A percentile compares a stretch with the other conserved stretches of the same genome.
These are phyloP conservation scores for Leishmania martiniquensis DNA, from an alignment of 208 protist species.

Conservation along the genomic window DNA sequence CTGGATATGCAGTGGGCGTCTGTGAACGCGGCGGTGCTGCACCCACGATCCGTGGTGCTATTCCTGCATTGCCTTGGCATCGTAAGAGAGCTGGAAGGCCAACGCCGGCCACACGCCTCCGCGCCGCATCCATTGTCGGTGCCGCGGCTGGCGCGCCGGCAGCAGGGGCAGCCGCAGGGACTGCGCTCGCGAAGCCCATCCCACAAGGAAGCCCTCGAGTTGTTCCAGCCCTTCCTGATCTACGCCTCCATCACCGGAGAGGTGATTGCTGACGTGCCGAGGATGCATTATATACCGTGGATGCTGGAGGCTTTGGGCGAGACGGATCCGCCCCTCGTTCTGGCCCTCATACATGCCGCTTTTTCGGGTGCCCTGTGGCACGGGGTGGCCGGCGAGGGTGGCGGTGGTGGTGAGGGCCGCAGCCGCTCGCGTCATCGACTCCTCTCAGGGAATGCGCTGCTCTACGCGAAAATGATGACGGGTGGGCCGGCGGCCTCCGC, in stretches of 20 bases:
- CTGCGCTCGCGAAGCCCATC: background rate
- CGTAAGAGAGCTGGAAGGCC: background rate
- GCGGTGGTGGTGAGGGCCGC: background rate
- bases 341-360: slow-evolving; percentile 3
- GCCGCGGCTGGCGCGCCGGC: background rate
- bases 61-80: slow-evolving; percentile 8
- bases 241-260: slow-evolving; percentile 2
- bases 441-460: background rate
- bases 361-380: background rate
- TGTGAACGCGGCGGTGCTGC: background rate
- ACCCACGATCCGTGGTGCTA: slow-evolving; percentile 1
- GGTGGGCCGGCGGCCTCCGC: background rate
- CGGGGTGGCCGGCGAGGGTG: background rate
- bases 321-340: slow-evolving; percentile 16
- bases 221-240: slow-evolving; percentile 20
- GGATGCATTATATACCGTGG: slow-evolving; percentile 1
- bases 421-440: background rate
- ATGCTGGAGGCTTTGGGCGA: slow-evolving; percentile 16
- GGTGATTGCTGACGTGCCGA: background rate
- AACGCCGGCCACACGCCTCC: background rate
- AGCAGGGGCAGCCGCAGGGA: background rate
- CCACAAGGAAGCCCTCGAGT: slow-evolving; percentile 3
- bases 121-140: background rate
- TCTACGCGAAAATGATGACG: background rate
- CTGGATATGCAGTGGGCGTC: slow-evolving; percentile 2